Conservation (phyloP, 441 rosid species). For the Euphorbia schlechtendalii region DNA sequence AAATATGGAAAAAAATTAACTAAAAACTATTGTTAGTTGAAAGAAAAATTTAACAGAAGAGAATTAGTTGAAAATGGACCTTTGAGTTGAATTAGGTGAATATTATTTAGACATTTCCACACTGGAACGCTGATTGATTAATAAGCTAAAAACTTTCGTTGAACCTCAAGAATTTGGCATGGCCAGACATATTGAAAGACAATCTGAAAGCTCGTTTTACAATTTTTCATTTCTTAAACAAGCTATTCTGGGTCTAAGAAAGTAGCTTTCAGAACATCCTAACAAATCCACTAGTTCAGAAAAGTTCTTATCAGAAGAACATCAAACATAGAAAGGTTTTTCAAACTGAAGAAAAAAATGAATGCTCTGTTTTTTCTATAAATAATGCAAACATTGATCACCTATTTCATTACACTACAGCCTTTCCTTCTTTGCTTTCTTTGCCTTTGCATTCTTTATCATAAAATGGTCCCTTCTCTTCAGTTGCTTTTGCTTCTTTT, state of each 20-base stretch:
- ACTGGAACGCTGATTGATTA: background rate
- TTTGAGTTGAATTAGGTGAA: slow-evolving; percentile 6
- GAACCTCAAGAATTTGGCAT: slow-evolving; percentile 8
- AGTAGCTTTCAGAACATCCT: slow-evolving; percentile 17
- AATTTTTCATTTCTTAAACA: slow-evolving; percentile 8
- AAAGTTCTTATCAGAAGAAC: slow-evolving; percentile 14
- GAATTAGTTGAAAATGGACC: slow-evolving; percentile 1
- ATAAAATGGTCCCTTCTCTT: slow-evolving; percentile 35
- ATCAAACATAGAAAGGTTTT: slow-evolving; percentile 24
- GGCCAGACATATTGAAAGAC: slow-evolving; percentile 6
- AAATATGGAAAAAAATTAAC: no score
- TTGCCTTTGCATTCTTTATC: slow-evolving; percentile 6
- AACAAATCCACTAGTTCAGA: slow-evolving; percentile 18
- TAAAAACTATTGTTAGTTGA: no score
- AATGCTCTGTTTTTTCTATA: slow-evolving; percentile 24
- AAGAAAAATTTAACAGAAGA: background rate
- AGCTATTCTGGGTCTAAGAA: slow-evolving; percentile 19
- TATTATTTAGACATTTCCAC: slow-evolving; percentile 2
- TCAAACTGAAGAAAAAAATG: slow-evolving; percentile 16
- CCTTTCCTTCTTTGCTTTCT: slow-evolving; percentile 18
- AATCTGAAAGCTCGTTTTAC: slow-evolving; percentile 14
- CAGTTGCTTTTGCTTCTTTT: slow-evolving; percentile 20
- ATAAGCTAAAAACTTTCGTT: slow-evolving; percentile 6
- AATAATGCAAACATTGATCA: slow-evolving; percentile 27
- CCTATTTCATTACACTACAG: slow-evolving; percentile 20